Conservation (phyloP, 306 rosid genomes). For the Oemleria cerasiformis region DNA sequence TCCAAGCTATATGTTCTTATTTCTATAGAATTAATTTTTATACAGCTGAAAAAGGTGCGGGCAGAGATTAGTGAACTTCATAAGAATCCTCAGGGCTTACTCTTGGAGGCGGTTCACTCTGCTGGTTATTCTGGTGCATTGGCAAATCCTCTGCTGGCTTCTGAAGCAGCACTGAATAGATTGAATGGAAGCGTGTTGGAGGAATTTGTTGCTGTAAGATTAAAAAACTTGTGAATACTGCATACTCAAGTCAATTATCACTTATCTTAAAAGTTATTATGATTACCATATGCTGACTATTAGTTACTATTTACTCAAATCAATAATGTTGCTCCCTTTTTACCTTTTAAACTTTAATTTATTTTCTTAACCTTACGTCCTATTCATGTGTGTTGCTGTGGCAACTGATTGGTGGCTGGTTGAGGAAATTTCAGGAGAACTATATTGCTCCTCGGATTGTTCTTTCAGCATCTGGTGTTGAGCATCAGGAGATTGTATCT, state of each 20-base stretch:
- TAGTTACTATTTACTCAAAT: conserved; percentile 19
- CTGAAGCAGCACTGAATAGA: conserved; percentile 63
- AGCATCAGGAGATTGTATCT: conserved; percentile 78
- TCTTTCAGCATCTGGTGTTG: conserved; percentile 93
- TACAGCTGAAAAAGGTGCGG: conserved; percentile 72
- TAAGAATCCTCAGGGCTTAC: conserved; percentile 89
- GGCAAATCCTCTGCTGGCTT: conserved; percentile 92
- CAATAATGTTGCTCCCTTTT: background rate
- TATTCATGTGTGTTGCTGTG: conserved; percentile 1
- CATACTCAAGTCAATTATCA: background rate
- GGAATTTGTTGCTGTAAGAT: conserved; percentile 80
- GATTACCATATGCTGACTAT: background rate
- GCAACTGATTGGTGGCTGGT: conserved; percentile 28
- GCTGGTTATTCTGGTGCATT: conserved; percentile 91
- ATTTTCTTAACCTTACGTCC: background rate
- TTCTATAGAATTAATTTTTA: conserved; percentile 22
- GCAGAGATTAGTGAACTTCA: conserved; percentile 75
- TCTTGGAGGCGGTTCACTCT: conserved; percentile 92
- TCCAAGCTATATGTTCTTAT: conserved; percentile 19
- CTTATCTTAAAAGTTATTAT: background rate
- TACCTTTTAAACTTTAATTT: background rate
- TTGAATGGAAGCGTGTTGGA: conserved; percentile 64
- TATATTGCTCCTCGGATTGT: conserved; percentile 94
- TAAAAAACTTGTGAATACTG: conserved; percentile 9
- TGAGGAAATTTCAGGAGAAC: conserved; percentile 65